Evolutionary conservation across 192 early-diverging fungal species (phyloP).

Genomic region (Gamsiella multidivaricata): DNA sequence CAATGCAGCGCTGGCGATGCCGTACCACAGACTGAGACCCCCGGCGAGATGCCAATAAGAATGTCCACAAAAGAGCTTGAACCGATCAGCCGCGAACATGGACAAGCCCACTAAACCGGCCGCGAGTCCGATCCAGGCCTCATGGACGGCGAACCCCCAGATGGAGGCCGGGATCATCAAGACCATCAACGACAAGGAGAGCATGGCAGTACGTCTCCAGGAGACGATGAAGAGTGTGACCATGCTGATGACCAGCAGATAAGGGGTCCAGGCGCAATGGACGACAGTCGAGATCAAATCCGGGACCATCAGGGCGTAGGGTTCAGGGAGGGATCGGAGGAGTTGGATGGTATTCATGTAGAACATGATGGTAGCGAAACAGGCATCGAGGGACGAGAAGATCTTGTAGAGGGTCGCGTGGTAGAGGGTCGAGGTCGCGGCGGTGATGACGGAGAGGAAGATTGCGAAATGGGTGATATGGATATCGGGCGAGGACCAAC

Average conservation of each 20-base stretch:
- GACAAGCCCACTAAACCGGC: constrained; percentile 38
- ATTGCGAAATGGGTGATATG: constrained; percentile 52
- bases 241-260: constrained; percentile 24
- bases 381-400: constrained; percentile 58
- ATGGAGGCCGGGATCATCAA: constrained; percentile 48
- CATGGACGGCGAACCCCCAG: constrained; percentile 45
- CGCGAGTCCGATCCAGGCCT: constrained; percentile 29
- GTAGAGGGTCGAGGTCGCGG: constrained; percentile 55
- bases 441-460: constrained; percentile 48
- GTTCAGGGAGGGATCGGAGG: constrained; percentile 27
- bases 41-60: constrained; percentile 48
- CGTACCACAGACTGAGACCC: constrained; percentile 42
- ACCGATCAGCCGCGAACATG: constrained; percentile 48
- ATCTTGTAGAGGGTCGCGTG: constrained; percentile 61
- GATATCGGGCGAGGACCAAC: constrained; percentile 45
- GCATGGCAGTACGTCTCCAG: constrained; percentile 52
- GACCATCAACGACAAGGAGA: constrained; percentile 51
- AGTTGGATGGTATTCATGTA: constrained; percentile 51
- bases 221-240: constrained; percentile 37
- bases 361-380: constrained; percentile 54
- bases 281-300: constrained; percentile 30
- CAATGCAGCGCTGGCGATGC: constrained; percentile 31
- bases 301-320: constrained; percentile 26
- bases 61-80: constrained; percentile 49
- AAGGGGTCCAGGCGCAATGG: constrained; percentile 36